Evolutionary conservation across 768 basidiomycete genomes (phyloP).

Genomic region (Collybiopsis luxurians): DNA sequence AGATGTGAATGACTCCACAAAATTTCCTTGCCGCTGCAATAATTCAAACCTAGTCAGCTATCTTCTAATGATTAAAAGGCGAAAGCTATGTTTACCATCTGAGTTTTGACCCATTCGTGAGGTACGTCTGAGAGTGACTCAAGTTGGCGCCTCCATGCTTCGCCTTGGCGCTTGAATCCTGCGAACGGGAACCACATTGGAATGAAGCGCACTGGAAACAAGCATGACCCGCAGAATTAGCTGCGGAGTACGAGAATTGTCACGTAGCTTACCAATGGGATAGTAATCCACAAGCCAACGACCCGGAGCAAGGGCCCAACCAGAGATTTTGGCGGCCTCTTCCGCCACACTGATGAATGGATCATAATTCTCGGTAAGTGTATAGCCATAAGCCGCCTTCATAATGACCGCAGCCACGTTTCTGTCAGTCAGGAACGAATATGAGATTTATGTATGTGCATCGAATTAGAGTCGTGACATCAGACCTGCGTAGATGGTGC

Average conservation of each 20-base stretch:
- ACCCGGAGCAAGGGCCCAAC: slow-evolving; percentile 37
- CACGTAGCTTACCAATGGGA: slow-evolving; percentile 31
- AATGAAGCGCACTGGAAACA: slow-evolving; percentile 39
- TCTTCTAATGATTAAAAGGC: not conserved
- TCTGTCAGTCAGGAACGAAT: slow-evolving; percentile 17
- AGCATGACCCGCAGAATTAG: not conserved
- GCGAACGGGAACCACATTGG: slow-evolving; percentile 50
- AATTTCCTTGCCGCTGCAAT: slow-evolving; percentile 26
- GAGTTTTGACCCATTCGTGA: slow-evolving; percentile 42
- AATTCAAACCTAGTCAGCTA: not conserved
- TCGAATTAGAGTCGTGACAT: not conserved
- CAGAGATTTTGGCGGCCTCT: slow-evolving; percentile 37
- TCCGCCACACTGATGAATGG: slow-evolving; percentile 37
- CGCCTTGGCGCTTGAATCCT: slow-evolving; percentile 44
- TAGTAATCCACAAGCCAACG: slow-evolving; percentile 43
- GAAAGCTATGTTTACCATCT: slow-evolving; percentile 29
- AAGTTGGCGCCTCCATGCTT: slow-evolving; percentile 35
- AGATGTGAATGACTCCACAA: slow-evolving; percentile 44
- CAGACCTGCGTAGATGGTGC: slow-evolving; percentile 37
- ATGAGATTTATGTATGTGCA: not conserved
- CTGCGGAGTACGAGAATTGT: not conserved
- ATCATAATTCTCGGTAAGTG: slow-evolving; percentile 29
- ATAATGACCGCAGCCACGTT: slow-evolving; percentile 38
- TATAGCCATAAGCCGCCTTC: slow-evolving; percentile 43
- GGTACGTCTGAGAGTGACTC: slow-evolving; percentile 35